Evolutionary conservation across 2,329 filamentous ascomycete genomes (phyloP).

Genomic region (Metarhizium humberi): DNA sequence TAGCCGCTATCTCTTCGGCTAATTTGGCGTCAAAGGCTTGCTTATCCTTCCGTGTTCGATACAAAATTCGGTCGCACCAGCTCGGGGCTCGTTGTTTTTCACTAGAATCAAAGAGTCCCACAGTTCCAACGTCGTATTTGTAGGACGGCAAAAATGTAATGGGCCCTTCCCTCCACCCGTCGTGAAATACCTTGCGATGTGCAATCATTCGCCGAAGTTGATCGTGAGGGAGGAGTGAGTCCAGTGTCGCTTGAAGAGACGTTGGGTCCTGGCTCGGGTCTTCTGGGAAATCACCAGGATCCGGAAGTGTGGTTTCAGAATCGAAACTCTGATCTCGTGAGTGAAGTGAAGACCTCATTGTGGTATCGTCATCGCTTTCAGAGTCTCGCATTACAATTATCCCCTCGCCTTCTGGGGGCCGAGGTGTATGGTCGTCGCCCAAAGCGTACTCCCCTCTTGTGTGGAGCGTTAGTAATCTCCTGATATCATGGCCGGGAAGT

Average conservation of each 20-base stretch:
- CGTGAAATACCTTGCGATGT: conserved; percentile 71
- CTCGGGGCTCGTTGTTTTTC: conserved; percentile 89
- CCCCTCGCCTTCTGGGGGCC: conserved; percentile 34
- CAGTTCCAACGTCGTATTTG: conserved; percentile 93
- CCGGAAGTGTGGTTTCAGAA: conserved; percentile 37
- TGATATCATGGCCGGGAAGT: conserved; percentile 82
- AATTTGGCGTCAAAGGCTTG: conserved; percentile 54
- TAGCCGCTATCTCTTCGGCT: conserved; percentile 56
- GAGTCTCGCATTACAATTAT: conserved; percentile 37
- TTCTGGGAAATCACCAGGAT: conserved; percentile 56
- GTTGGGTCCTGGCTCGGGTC: conserved; percentile 69
- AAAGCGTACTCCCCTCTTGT: conserved; percentile 67
- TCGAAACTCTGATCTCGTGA: conserved; percentile 28
- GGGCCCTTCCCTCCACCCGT: conserved; percentile 83
- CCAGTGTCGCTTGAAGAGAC: conserved; percentile 79
- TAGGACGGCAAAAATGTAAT: conserved; percentile 91
- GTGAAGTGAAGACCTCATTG: conserved; percentile 22
- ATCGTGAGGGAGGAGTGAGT: conserved; percentile 82
- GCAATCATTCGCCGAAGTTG: conserved; percentile 70
- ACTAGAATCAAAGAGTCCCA: conserved; percentile 87
- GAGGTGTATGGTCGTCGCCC: conserved; percentile 27
- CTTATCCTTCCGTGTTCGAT: conserved; percentile 64
- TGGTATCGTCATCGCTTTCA: conserved; percentile 38
- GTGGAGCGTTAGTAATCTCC: conserved; percentile 74
- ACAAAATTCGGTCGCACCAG: conserved; percentile 95